These are phyloP conservation scores for Phascolomyces articulosus DNA, from an alignment of 371 early-diverging fungal genomes.

Conservation along the genomic window DNA sequence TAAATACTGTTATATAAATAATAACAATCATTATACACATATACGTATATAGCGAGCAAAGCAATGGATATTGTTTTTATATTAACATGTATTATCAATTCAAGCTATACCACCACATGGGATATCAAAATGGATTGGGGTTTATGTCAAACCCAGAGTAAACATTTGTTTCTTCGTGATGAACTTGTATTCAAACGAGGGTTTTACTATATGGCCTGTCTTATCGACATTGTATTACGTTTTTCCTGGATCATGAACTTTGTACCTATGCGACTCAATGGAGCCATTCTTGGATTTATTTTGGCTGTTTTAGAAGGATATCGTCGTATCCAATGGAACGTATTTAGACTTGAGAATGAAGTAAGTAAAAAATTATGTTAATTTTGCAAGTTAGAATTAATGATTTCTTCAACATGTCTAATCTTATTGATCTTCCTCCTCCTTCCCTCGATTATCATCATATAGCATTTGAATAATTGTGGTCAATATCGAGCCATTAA, in stretches of 20 bases:
- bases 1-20: not conserved
- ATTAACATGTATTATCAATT: conserved; percentile 56
- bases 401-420: too few species aligned
- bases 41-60: conserved; percentile 17
- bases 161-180: conserved; percentile 66
- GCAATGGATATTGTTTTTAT: conserved; percentile 50
- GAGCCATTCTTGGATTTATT: conserved; percentile 30
- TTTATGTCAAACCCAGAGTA: conserved; percentile 59
- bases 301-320: conserved; percentile 59
- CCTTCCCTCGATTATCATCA: too few species aligned
- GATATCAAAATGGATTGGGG: conserved; percentile 94
- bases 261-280: conserved; percentile 14
- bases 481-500: conserved; percentile 86
- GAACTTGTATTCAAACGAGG: conserved; percentile 62
- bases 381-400: too few species aligned
- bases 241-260: conserved; percentile 72
- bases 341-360: conserved; percentile 91
- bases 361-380: conserved; percentile 47
- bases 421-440: too few species aligned
- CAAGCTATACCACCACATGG: conserved; percentile 75
- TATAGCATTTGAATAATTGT: conserved; percentile 83
- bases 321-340: conserved; percentile 87
- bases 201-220: conserved; percentile 75
- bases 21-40: conserved; percentile 18
- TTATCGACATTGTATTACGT: conserved; percentile 72